Base-by-base conservation (phyloP, 148 eudicot genomes). In the Polygonum maritimum region DNA sequence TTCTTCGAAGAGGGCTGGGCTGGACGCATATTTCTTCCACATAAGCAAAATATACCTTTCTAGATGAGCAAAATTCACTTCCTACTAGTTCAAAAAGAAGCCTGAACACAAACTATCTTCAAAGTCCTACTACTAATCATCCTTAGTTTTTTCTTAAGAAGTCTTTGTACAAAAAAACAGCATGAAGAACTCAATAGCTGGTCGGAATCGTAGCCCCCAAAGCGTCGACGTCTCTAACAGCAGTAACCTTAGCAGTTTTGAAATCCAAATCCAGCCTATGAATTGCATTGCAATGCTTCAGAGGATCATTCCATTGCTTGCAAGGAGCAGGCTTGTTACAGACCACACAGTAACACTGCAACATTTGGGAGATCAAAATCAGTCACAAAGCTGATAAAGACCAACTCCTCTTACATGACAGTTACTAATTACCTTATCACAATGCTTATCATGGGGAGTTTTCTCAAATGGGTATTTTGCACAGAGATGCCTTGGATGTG, bases 401-500 rank as follows among this genome's bases (percentile, higher is more conserved):
- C 8, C 2, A 18, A 45, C 7, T 15, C 9, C 40, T 31, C 47
- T 38, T 39, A 22, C 35, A 69, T 44, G 22, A 39, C 22, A 19
- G 35, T 9, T 14, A 18, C 39, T 51, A 22, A 71, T 82, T 89
- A 91, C 92, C 88, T 82, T 51, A 73, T 84, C 41, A 76, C 96
- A 91, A 74, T 78, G 73, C 60, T 38, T 77, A 16, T 81, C 79
- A 33, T 89, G 90, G 4, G 84, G 71, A 2, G 93, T 91, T 62
- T 76, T 80, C 11, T 74, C 77, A 48, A 91, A 89, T 1, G 87
- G 88, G 76, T 77, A 74, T 35, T 81, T 79, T 35, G 74, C 75
- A 75, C 93, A 91, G 3, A 79, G 79, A 80, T 87, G 86, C 71
- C 96, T 85, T 39, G 93, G 80, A 83, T 91, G 97, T 57, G 93